These are phyloP conservation scores for Allantophomopsis cytisporea DNA, from an alignment of 2,329 filamentous ascomycete species.

Conservation along the genomic window DNA sequence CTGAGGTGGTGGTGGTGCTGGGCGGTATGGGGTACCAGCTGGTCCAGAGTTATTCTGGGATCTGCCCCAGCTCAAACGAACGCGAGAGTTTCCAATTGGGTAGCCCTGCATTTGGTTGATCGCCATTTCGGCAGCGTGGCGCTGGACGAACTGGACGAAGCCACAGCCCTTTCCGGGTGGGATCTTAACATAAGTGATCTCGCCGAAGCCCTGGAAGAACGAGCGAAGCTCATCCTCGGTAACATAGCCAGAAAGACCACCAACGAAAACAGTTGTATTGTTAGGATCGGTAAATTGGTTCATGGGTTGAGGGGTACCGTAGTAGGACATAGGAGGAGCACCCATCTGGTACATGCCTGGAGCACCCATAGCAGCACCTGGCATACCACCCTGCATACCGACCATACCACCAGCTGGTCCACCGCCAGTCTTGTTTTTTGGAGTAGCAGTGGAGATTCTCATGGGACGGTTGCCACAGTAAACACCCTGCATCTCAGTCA, in stretches of 20 bases:
- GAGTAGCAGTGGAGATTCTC: constrained; percentile 95
- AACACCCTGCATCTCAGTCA: constrained; percentile 97
- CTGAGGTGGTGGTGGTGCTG: constrained; percentile 70
- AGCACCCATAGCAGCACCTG: constrained; percentile 25
- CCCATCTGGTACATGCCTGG: constrained; percentile 57
- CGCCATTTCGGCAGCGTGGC: constrained; percentile 97
- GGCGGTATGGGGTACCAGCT: constrained; percentile 91
- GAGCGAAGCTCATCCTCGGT: constrained; percentile 99
- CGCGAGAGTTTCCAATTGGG: constrained; percentile 95
- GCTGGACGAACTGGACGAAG: constrained; percentile 98
- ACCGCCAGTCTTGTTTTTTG: constrained; percentile 67
- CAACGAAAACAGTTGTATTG: constrained; percentile 98
- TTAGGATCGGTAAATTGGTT: constrained; percentile 99
- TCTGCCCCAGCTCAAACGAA: constrained; percentile 93
- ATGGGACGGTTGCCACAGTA: constrained; percentile 98
- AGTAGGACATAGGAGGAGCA: constrained; percentile 50
- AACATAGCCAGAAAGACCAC: constrained; percentile 91
- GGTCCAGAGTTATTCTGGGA: constrained; percentile 98
- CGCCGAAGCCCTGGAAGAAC: constrained; percentile 98
- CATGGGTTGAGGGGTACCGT: constrained; percentile 68
- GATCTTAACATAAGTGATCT: constrained; percentile 99
- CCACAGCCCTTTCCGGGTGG: constrained; percentile 97
- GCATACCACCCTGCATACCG: constrained; percentile 31
- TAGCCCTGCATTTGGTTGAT: constrained; percentile 99
- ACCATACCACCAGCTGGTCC: constrained; percentile 37